Base-by-base conservation (phyloP, 177 flowering plant species). In the Vitis hybrid region DNA sequence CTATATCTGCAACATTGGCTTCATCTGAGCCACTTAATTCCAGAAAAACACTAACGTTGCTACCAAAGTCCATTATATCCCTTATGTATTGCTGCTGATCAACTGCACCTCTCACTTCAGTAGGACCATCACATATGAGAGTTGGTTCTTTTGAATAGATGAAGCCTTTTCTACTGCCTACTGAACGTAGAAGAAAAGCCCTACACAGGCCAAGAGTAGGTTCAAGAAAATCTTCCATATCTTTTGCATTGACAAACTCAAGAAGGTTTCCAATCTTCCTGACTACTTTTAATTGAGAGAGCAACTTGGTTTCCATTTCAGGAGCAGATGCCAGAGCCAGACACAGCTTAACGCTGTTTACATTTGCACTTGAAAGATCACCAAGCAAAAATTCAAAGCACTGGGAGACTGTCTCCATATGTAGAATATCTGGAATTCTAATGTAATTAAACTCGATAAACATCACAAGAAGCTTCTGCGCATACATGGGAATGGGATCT, bases 391-490 rank as follows among this genome's bases (percentile, higher is more conserved):
- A 95, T 66, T 89, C 94, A 71, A 91, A 93, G 82, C 96, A 91
- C 68, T 83, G 90, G 12, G 93, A 86, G 52, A 92, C 87, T 15
- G 85, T 86, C 73, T 91, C 86, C 64, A 68, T 76, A 65, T 91
- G 88, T 48, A 95, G 82, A 73, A 95, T 86, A 74, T 91, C 93
- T 4, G 88, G 70, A 55, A 93, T 89, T 70, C 82, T 85, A 18
- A 93, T 89, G 78, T 79, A 85, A 45, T 86, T 75, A 65, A 83
- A 90, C 78, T 96, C 97, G 26, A 93, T 84, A 56, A 93, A 90
- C 98, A 92, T 93, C 70, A 90, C 91, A 54, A 93, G 88, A 29
- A 96, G 97, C 82, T 93, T 93, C 88, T 92, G 97, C 0, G 98
- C 97, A 73, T 90, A 96, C 84, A 88, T 82, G 18, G 99, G 99